Conservation (phyloP, 2,329 filamentous ascomycete genomes). For the Colletotrichum aenigma region DNA sequence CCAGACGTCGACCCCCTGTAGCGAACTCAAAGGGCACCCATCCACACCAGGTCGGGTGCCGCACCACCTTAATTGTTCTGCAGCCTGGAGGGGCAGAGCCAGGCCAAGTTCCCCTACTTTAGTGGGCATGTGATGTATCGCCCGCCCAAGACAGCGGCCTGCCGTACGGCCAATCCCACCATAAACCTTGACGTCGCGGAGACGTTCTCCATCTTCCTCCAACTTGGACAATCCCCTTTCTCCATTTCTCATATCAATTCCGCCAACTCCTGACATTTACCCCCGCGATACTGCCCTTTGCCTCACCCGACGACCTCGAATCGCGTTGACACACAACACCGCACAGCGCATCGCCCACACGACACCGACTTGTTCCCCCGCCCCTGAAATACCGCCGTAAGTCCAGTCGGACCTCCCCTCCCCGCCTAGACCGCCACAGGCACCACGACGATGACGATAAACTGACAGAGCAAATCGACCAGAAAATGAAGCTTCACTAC, state of each 20-base stretch:
- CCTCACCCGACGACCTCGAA: neutral
- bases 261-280: neutral
- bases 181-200: constrained; percentile 16
- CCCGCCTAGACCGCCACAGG: constrained; percentile 1
- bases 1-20: neutral
- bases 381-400: constrained; percentile 14
- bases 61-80: neutral
- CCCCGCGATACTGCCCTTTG: neutral
- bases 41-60: neutral
- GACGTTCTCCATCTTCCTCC: constrained; percentile 7
- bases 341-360: neutral
- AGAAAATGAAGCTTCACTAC: constrained; percentile 83
- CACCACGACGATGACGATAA: neutral
- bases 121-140: constrained; percentile 17
- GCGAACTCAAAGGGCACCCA: neutral
- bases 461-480: neutral
- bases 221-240: constrained; percentile 2
- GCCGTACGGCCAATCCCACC: neutral
- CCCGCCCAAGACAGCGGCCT: neutral
- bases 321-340: neutral
- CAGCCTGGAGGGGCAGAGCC: constrained; percentile 10
- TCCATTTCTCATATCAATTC: constrained; percentile 2
- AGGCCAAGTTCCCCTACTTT: neutral
- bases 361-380: neutral
- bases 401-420: neutral